Percentiles rank a stretch among this genome's conserved stretches.
Evolutionary conservation across 2,329 filamentous ascomycete genomes (phyloP).

Genomic region (Colletotrichum sp.): DNA sequence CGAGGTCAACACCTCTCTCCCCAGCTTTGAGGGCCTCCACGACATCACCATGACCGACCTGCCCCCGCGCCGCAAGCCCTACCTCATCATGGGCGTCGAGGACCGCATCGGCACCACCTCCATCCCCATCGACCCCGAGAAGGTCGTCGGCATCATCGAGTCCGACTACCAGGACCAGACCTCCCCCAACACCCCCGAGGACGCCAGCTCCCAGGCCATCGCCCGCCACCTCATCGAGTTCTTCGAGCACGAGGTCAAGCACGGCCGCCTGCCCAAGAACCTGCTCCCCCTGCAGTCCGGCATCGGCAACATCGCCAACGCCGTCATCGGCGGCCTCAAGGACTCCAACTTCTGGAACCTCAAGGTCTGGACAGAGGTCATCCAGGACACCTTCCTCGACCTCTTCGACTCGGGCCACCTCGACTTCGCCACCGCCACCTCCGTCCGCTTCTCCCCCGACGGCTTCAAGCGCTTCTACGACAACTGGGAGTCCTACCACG

Average conservation of each 20-base stretch:
- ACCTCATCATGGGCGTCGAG: slow-evolving; percentile 83
- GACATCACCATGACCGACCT: slow-evolving; percentile 91
- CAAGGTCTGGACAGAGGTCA: slow-evolving; percentile 91
- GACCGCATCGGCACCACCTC: slow-evolving; percentile 85
- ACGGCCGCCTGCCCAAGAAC: slow-evolving; percentile 77
- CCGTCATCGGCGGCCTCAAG: slow-evolving; percentile 83
- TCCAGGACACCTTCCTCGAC: slow-evolving; percentile 92
- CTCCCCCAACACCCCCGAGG: slow-evolving; percentile 76
- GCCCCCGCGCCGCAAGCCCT: slow-evolving; percentile 81
- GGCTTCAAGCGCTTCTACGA: slow-evolving; percentile 92
- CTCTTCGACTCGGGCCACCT: slow-evolving; percentile 88
- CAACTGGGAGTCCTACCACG: slow-evolving; percentile 79
- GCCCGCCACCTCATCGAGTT: slow-evolving; percentile 81
- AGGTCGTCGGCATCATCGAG: slow-evolving; percentile 84
- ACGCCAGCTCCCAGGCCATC: slow-evolving; percentile 75
- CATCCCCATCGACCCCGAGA: slow-evolving; percentile 84
- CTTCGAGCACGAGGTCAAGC: slow-evolving; percentile 83
- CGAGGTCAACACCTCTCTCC: slow-evolving; percentile 87
- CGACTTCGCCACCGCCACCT: slow-evolving; percentile 89
- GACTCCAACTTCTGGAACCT: slow-evolving; percentile 86
- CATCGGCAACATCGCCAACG: slow-evolving; percentile 93
- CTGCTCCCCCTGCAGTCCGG: slow-evolving; percentile 85
- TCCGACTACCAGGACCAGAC: slow-evolving; percentile 82
- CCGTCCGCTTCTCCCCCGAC: slow-evolving; percentile 88
- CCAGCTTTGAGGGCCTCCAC: slow-evolving; percentile 86